Conservation (phyloP, 2,329 filamentous ascomycete species). For the Knufia fluminis region DNA sequence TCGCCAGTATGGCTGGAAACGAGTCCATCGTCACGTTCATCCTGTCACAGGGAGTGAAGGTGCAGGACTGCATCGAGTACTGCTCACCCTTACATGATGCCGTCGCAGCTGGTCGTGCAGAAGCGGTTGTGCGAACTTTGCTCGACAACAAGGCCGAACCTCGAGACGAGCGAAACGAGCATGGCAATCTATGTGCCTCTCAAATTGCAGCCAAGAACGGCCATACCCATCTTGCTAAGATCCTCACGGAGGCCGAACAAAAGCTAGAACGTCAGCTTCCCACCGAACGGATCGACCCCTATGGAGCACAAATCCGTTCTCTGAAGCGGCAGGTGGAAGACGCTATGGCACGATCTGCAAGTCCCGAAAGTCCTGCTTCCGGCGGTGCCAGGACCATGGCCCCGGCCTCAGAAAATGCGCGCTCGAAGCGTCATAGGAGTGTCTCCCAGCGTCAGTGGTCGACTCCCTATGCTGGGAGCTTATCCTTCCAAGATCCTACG, state of each 20-base stretch:
- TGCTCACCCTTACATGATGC: constrained; percentile 9
- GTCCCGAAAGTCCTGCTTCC: neutral
- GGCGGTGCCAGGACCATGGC: neutral
- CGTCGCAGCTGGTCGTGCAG: neutral
- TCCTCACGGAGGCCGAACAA: constrained; percentile 1
- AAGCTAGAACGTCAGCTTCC: constrained; percentile 1
- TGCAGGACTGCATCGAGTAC: neutral
- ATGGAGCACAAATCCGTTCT: neutral
- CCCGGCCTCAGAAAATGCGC: neutral
- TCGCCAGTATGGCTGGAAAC: constrained; percentile 7
- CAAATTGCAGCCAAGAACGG: neutral
- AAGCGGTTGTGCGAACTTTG: neutral
- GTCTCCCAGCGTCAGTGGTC: neutral
- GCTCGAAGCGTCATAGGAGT: neutral
- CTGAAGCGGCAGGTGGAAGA: constrained; percentile 1
- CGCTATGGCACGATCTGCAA: neutral
- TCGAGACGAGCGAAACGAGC: constrained; percentile 4
- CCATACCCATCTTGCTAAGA: neutral
- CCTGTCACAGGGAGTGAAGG: neutral
- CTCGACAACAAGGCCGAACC: constrained; percentile 3
- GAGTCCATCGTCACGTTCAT: neutral
- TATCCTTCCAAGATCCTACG: neutral
- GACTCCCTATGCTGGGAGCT: neutral
- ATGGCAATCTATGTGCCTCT: constrained; percentile 1
- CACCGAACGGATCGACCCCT: neutral